Percentiles rank a stretch among this genome's conserved stretches.
Evolutionary conservation across 805 yeast species (phyloP).

Genomic region (Maudiozyma serrabonitensis): DNA sequence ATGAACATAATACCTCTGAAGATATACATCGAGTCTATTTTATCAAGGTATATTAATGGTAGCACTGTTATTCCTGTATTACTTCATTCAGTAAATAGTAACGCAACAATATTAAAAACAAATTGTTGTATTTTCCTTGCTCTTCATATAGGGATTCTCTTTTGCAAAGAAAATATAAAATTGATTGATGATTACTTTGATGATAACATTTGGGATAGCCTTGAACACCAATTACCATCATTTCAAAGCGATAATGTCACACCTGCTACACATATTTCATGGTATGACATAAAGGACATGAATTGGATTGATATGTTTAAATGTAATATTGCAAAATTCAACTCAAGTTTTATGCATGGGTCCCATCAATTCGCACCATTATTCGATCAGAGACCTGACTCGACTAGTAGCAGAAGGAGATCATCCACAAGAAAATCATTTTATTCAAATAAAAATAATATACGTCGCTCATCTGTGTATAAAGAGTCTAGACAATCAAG

Average conservation of each 20-base stretch:
- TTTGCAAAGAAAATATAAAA: slow-evolving; percentile 39
- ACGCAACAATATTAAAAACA: slow-evolving; percentile 46
- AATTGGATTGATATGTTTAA: slow-evolving; percentile 30
- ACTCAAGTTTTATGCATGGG: slow-evolving; percentile 33
- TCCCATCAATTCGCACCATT: slow-evolving; percentile 30
- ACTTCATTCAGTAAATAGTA: slow-evolving; percentile 40
- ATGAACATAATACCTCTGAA: slow-evolving; percentile 50
- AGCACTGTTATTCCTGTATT: slow-evolving; percentile 54
- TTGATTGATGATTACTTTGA: slow-evolving; percentile 25
- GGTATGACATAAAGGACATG: slow-evolving; percentile 27
- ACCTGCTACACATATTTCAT: slow-evolving; percentile 2
- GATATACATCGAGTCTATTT: slow-evolving; percentile 48
- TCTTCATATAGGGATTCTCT: slow-evolving; percentile 51
- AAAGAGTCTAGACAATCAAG: background rate
- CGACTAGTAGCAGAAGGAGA: background rate
- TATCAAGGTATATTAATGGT: slow-evolving; percentile 45
- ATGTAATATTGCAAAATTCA: slow-evolving; percentile 29
- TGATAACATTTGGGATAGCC: slow-evolving; percentile 14
- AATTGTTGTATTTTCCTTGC: slow-evolving; percentile 61
- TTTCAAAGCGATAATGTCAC: background rate
- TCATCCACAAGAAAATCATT: slow-evolving; percentile 4
- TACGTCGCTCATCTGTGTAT: background rate
- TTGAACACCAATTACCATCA: background rate
- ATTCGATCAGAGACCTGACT: slow-evolving; percentile 21
- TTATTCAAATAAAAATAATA: slow-evolving; percentile 1